Base-by-base conservation (phyloP, 2,329 filamentous ascomycete species). In the Xylariomycetidae sp. region DNA sequence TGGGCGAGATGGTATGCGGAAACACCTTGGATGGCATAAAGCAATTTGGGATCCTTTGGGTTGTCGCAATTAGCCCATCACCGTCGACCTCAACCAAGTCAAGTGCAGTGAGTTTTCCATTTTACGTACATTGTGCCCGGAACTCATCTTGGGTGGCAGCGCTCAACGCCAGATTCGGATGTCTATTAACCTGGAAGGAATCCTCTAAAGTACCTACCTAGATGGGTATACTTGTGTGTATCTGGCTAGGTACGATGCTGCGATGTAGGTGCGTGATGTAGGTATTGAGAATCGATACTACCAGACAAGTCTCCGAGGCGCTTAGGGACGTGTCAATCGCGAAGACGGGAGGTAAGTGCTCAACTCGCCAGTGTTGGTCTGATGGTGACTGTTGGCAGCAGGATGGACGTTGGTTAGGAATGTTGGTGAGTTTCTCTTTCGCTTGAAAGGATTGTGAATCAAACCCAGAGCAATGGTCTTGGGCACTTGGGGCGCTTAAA, bases 1-100 rank as follows among this genome's bases (percentile, higher is more conserved):
- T 94, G 78, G 59, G 88, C 79, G 41, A 97, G 80, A 57, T 96
- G 88, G 66, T 88, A 95, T 45, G 90, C 92, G 45, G 82, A 82
- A 54, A 98, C 90, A 66, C 88, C 88, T 47, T 82, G 80, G 57
- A 97, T 74, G 51, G 78, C 76, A 58, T 82, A 83, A 41, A 83
- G 63, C 39, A 83, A 67, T 61, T 79, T 82, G 25, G 78, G 78
- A 45, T 82, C 78, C 70, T 74, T 44, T 43, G 33, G 12, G 17
- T 30, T 25, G 25, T 6, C 31, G 30, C 27, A 18, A 25, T 46
- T 25, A 46, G 38, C 23, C 36, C 25, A 34, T 27, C 28, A 27
- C 29, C 23, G 25, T 12, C 10, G 13, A 16, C 35, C 41, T 31
- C 26, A 25, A 32, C 34, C 10, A n/a, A 28, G 9, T 25, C 6